A percentile compares a stretch with the other conserved stretches of the same genome.
phyloP scores from a whole-genome alignment of 768 basidiomycete genomes.

The Boletus tylopilopsis region DNA sequence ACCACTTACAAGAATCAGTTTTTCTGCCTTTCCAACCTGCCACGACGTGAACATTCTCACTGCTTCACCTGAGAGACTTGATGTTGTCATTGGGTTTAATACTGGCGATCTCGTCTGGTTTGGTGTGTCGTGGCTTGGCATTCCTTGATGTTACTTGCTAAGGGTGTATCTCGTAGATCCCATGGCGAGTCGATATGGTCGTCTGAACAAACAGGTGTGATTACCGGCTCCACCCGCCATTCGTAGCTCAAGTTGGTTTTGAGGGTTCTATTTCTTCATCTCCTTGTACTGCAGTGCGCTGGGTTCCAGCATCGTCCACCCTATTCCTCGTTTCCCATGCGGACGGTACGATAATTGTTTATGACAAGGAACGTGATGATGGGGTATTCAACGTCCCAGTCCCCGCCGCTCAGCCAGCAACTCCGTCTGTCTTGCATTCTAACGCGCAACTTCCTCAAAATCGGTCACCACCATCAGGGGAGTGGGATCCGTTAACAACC shows the following conservation, averaged over 20 bases:
- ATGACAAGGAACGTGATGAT: slow-evolving; percentile 90
- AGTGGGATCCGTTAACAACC: slow-evolving; percentile 75
- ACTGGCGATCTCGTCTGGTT: slow-evolving; percentile 98
- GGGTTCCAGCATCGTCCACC: slow-evolving; percentile 78
- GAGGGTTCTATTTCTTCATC: slow-evolving; percentile 78
- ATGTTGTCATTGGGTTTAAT: slow-evolving; percentile 87
- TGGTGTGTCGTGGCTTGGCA: slow-evolving; percentile 45
- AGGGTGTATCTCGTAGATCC: slow-evolving; percentile 50
- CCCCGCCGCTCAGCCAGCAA: slow-evolving; percentile 35
- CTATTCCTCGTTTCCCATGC: slow-evolving; percentile 86
- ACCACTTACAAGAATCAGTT: slow-evolving; percentile 78
- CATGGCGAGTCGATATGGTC: slow-evolving; percentile 73
- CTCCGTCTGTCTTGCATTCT: slow-evolving; percentile 26
- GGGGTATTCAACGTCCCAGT: slow-evolving; percentile 65
- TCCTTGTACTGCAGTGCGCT: slow-evolving; percentile 83
- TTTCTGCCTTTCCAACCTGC: slow-evolving; percentile 85
- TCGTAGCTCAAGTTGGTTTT: slow-evolving; percentile 8
- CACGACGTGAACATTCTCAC: slow-evolving; percentile 84
- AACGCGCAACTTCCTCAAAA: slow-evolving; percentile 25
- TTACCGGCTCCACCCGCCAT: background rate
- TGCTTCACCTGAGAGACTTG: slow-evolving; percentile 72
- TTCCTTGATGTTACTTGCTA: slow-evolving; percentile 4
- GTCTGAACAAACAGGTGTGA: slow-evolving; percentile 80
- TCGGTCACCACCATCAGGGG: slow-evolving; percentile 31
- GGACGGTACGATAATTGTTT: slow-evolving; percentile 85